phyloP scores from a whole-genome alignment of 2,329 filamentous ascomycete species.

The Trichoderma simmonsii region DNA sequence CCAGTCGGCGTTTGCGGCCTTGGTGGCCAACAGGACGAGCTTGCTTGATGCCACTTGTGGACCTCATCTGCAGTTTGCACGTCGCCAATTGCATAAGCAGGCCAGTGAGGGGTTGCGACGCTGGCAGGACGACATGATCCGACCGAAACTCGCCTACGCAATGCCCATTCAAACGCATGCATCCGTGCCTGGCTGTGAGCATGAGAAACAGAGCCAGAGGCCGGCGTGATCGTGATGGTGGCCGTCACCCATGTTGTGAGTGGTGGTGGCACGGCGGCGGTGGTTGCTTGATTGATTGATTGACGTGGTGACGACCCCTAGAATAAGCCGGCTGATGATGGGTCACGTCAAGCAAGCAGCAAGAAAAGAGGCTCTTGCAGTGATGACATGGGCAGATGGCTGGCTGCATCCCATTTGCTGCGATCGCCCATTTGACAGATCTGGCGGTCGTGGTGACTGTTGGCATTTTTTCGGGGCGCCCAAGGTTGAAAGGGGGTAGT shows the following conservation, averaged over 20 bases:
- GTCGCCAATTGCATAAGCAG: slow-evolving; percentile 5
- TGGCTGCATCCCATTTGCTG: slow-evolving; percentile 12
- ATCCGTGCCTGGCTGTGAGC: slow-evolving; percentile 11
- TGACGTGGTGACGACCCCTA: not conserved
- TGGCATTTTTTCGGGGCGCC: not conserved
- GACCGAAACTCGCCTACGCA: slow-evolving; percentile 6
- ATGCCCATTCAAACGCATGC: slow-evolving; percentile 8
- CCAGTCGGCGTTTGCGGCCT: slow-evolving; percentile 8
- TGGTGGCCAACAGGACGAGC: slow-evolving; percentile 3
- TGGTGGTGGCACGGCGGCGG: not conserved
- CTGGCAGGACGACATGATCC: not conserved
- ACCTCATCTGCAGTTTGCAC: slow-evolving; percentile 11
- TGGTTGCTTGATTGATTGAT: not conserved
- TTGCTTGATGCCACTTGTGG: slow-evolving; percentile 15
- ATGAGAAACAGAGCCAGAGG: not conserved
- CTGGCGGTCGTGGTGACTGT: not conserved
- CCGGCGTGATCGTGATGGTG: slow-evolving; percentile 1
- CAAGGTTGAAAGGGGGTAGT: not conserved
- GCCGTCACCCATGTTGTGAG: not conserved
- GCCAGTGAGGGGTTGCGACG: slow-evolving; percentile 13
- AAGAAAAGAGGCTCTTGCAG: not conserved
- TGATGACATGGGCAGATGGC: not conserved
- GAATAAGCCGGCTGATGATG: not conserved
- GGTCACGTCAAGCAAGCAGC: not conserved
- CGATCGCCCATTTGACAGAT: slow-evolving; percentile 13